phyloP scores from a whole-genome alignment of 2,329 filamentous ascomycete species.

The Fusarium marasasianum region DNA sequence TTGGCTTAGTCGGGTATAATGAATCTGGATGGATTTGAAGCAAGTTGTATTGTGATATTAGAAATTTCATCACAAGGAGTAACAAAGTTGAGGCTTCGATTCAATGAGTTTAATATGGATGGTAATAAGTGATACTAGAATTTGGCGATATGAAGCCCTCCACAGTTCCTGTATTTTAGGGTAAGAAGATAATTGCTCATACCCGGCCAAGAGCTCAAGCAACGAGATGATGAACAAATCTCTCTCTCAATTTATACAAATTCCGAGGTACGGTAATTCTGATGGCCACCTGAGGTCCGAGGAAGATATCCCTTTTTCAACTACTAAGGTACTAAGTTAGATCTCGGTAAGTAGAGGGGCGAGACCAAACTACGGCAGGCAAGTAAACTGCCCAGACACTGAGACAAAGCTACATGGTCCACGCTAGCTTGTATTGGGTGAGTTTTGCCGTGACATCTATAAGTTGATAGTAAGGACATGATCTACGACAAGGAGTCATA shows the following conservation, averaged over 20 bases:
- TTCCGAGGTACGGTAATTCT: constrained; percentile 12
- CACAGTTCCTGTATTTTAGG: neutral
- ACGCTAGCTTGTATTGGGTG: neutral
- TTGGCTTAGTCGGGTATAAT: neutral
- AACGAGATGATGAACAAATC: neutral
- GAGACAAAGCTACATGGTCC: neutral
- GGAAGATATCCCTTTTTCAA: neutral
- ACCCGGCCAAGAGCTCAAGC: neutral
- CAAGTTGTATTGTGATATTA: neutral
- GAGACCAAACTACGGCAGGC: neutral
- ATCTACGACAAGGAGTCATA: neutral
- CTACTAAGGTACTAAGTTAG: neutral
- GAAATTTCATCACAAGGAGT: neutral
- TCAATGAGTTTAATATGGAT: neutral
- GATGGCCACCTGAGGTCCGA: neutral
- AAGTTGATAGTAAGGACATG: neutral
- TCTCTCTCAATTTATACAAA: neutral
- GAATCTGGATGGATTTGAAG: neutral
- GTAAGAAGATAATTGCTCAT: no score
- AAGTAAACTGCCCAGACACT: neutral
- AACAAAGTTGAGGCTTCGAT: neutral
- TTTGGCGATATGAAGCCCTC: neutral
- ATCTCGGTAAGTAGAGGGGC: neutral
- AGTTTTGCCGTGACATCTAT: neutral
- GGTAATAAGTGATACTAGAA: neutral